Percentiles rank a stretch among this genome's conserved stretches.
Conservation (phyloP, 2,329 filamentous ascomycete species). For the Penicillium sp. region DNA sequence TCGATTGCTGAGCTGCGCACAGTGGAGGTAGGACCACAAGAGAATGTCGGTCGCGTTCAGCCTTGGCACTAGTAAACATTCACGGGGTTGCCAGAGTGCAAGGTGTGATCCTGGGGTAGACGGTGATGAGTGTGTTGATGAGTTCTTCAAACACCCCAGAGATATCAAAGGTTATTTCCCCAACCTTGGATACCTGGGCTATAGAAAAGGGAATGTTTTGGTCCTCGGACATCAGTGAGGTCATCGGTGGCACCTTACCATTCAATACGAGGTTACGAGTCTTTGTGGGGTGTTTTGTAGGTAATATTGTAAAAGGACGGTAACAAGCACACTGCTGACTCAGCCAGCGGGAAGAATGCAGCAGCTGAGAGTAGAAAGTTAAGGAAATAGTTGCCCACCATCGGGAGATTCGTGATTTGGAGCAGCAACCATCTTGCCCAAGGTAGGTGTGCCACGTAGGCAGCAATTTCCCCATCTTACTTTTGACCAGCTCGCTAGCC, state of each 20-base stretch:
- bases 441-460: not conserved
- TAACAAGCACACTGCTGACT: not conserved
- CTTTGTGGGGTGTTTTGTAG: not conserved
- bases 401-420: not conserved
- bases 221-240: conserved; percentile 18
- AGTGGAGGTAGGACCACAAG: conserved; percentile 3
- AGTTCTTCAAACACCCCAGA: not conserved
- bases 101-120: conserved; percentile 6
- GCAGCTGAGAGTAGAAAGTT: not conserved
- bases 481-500: not conserved
- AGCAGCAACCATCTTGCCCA: not conserved
- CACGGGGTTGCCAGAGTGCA: conserved; percentile 18
- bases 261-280: conserved; percentile 4
- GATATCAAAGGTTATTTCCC: not conserved
- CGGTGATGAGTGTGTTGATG: not conserved
- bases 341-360: not conserved
- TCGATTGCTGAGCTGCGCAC: not conserved
- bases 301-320: not conserved
- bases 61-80: conserved; percentile 21
- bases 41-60: conserved; percentile 20
- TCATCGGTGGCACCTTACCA: conserved; percentile 20
- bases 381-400: not conserved
- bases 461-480: not conserved
- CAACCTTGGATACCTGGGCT: conserved; percentile 1
- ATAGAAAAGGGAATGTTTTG: conserved; percentile 6